These are phyloP conservation scores for Cylindrotheca fusiformis DNA, from an alignment of 108 stramenopile genomes.

Conservation along the genomic window DNA sequence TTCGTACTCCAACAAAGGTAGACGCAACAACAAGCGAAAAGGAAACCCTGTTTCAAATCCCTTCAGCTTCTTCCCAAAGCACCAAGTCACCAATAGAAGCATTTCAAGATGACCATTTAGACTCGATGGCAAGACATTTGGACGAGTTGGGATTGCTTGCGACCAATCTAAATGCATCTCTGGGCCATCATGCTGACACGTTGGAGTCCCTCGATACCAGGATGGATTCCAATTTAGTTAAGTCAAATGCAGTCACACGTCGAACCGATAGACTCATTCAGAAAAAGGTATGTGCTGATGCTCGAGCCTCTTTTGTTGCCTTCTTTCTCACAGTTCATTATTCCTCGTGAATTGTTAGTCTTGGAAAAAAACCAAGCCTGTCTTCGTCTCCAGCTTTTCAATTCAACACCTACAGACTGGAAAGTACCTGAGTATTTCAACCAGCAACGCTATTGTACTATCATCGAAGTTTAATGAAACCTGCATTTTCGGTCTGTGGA, in stretches of 20 bases:
- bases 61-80: constrained; percentile 2
- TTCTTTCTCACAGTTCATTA: neutral
- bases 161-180: constrained; percentile 22
- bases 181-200: constrained; percentile 33
- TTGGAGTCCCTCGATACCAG: constrained; percentile 42
- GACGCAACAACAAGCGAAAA: constrained; percentile 1
- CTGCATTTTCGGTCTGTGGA: constrained; percentile 49
- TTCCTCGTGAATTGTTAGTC: constrained; percentile 1
- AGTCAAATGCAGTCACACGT: constrained; percentile 50
- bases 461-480: constrained; percentile 29
- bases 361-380: constrained; percentile 36
- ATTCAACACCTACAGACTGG: constrained; percentile 45
- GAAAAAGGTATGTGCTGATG: constrained; percentile 17
- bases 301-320: neutral
- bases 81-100: neutral
- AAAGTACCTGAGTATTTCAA: constrained; percentile 30
- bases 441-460: constrained; percentile 13
- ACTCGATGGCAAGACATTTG: constrained; percentile 30
- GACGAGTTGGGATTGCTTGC: constrained; percentile 41
- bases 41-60: neutral
- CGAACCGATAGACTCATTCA: constrained; percentile 54
- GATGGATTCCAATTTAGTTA: constrained; percentile 39
- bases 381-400: constrained; percentile 26
- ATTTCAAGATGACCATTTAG: constrained; percentile 43
- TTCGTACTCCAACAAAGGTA: neutral